A percentile compares a stretch with the other conserved stretches of the same genome.
phyloP scores from a whole-genome alignment of 2,329 filamentous ascomycete species.

The Zelopaecilomyces penicillatus region DNA sequence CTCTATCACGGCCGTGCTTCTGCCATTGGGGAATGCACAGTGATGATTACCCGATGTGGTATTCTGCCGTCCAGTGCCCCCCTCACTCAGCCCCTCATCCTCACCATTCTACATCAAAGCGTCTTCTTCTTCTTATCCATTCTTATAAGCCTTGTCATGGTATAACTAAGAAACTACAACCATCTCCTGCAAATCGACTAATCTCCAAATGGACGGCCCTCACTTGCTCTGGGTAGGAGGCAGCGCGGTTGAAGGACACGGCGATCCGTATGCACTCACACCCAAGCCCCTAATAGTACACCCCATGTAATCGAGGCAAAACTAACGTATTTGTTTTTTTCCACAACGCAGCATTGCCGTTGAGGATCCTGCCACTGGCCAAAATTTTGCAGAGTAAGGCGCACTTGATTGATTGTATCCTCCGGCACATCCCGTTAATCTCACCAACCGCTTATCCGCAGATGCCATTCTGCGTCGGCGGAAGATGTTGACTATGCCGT shows the following conservation, averaged over 20 bases:
- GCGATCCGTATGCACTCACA: slow-evolving; percentile 35
- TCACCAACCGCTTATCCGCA: slow-evolving; percentile 3
- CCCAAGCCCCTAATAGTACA: not conserved
- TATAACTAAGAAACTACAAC: too few relatives aligned
- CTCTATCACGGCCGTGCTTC: too few relatives aligned
- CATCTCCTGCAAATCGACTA: not conserved
- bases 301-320: too few relatives aligned
- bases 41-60: too few relatives aligned
- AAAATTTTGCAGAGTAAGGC: slow-evolving; percentile 5
- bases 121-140: too few relatives aligned
- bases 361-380: slow-evolving; percentile 41
- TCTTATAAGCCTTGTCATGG: too few relatives aligned
- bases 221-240: slow-evolving; percentile 19
- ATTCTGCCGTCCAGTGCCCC: too few relatives aligned
- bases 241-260: slow-evolving; percentile 24
- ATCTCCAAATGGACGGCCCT: not conserved
- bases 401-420: not conserved
- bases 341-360: slow-evolving; percentile 37
- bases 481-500: slow-evolving; percentile 21
- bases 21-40: too few relatives aligned
- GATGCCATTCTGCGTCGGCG: slow-evolving; percentile 21
- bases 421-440: not conserved
- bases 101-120: too few relatives aligned
- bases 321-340: too few relatives aligned
- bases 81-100: too few relatives aligned